A percentile compares a stretch with the other conserved stretches of the same genome.
Conservation (phyloP, 345 rosid genomes). For the Pseudoturritis turrita region DNA sequence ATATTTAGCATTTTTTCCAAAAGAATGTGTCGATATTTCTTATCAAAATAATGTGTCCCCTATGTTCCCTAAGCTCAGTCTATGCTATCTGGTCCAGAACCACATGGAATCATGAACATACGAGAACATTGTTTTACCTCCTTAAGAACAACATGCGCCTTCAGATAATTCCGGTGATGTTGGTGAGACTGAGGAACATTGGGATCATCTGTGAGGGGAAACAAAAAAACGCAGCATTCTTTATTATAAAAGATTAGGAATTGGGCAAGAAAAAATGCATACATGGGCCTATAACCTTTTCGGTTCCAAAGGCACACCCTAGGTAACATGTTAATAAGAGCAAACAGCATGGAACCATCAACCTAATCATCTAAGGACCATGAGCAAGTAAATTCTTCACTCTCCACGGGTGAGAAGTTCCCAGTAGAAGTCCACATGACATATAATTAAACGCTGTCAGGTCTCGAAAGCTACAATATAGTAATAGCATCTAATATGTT, state of each 20-base stretch:
- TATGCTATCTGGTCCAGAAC: slow-evolving; percentile 1
- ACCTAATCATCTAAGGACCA: not conserved
- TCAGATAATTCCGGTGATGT: slow-evolving; percentile 67
- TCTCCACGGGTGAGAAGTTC: not conserved
- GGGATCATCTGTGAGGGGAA: slow-evolving; percentile 66
- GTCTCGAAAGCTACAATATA: not conserved
- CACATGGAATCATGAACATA: slow-evolving; percentile 5
- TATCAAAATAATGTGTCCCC: not conserved
- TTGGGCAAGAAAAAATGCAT: not conserved
- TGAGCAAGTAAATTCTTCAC: not conserved
- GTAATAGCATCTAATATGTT: slow-evolving; percentile 2
- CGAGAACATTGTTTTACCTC: slow-evolving; percentile 52
- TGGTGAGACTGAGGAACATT: slow-evolving; percentile 47
- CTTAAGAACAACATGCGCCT: slow-evolving; percentile 71
- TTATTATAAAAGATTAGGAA: not conserved
- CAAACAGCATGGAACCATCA: not conserved
- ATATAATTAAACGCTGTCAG: not conserved
- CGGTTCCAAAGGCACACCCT: not conserved
- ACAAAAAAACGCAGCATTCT: slow-evolving; percentile 4
- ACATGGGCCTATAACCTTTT: not conserved
- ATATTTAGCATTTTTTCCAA: too few species aligned
- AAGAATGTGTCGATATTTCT: not conserved
- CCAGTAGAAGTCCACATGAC: not conserved
- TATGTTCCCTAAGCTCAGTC: not conserved
- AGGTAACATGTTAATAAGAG: slow-evolving; percentile 2